Conservation (phyloP, 768 basidiomycete species). For the Lyophyllum shimeji region DNA sequence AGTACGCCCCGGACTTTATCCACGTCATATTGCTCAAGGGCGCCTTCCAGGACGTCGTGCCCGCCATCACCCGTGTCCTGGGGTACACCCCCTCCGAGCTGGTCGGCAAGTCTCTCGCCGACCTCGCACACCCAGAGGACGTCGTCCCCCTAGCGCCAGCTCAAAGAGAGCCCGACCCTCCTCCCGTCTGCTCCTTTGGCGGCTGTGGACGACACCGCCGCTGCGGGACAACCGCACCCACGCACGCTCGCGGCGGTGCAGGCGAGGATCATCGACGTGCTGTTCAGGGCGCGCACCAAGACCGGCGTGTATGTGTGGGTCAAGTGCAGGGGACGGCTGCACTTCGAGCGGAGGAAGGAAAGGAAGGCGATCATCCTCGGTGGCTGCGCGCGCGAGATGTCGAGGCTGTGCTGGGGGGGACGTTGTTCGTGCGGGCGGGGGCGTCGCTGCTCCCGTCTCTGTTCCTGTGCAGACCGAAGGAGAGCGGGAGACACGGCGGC, state of each 20-base stretch:
- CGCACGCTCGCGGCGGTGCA: not conserved
- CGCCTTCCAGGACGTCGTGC: conserved; percentile 88
- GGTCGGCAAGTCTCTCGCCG: conserved; percentile 72
- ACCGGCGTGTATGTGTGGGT: conserved; percentile 77
- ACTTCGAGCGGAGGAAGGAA: conserved; percentile 92
- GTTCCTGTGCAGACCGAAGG: not conserved
- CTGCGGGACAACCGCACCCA: too few species aligned
- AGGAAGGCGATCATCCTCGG: conserved; percentile 92
- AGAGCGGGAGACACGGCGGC: conserved; percentile 48
- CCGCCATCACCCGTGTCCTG: conserved; percentile 71
- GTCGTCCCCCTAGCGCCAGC: conserved; percentile 88
- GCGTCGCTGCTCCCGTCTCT: not conserved
- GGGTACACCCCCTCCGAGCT: conserved; percentile 89
- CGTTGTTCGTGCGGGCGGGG: conserved; percentile 29
- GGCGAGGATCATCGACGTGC: conserved; percentile 72
- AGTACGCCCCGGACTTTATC: conserved; percentile 73
- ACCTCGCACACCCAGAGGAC: conserved; percentile 88
- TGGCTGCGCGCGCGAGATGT: conserved; percentile 72
- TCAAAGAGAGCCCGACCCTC: conserved; percentile 66
- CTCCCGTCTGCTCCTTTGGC: not conserved
- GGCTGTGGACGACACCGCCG: too few species aligned
- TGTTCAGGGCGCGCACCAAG: conserved; percentile 82
- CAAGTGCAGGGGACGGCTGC: conserved; percentile 84
- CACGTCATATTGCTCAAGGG: conserved; percentile 94
- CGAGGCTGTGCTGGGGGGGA: conserved; percentile 59